phyloP scores from a whole-genome alignment of 108 stramenopile genomes.

The Conticribra guillardii region DNA sequence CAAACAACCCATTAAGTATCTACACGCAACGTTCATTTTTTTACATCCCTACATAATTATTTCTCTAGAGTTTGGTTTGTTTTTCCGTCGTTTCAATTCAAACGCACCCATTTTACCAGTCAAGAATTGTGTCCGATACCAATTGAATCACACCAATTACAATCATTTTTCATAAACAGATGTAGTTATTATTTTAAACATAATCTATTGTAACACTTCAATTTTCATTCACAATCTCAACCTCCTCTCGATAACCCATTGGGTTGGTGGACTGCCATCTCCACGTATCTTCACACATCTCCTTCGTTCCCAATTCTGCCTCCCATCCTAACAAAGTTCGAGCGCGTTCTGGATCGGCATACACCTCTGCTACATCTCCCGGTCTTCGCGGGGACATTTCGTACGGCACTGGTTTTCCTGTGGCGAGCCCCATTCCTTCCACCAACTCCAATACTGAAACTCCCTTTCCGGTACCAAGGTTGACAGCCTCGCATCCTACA shows the following conservation, averaged over 20 bases:
- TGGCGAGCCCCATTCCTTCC: slow-evolving; percentile 90
- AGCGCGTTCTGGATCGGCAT: slow-evolving; percentile 91
- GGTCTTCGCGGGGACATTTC: slow-evolving; percentile 86
- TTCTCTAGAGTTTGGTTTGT: no score
- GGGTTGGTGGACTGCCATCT: slow-evolving; percentile 98
- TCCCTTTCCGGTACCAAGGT: slow-evolving; percentile 96
- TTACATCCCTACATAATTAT: no score
- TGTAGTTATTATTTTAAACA: no score
- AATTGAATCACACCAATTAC: no score
- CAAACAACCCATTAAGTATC: no score
- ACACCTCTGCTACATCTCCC: slow-evolving; percentile 95
- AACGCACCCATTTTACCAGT: no score
- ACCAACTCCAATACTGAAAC: slow-evolving; percentile 96
- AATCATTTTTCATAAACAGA: no score
- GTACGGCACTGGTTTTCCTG: slow-evolving; percentile 89
- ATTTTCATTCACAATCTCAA: slow-evolving; percentile 48
- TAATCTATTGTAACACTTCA: neutral
- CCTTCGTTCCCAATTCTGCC: slow-evolving; percentile 84
- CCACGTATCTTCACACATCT: slow-evolving; percentile 98
- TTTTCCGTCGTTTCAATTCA: no score
- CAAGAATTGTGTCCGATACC: no score
- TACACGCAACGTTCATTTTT: no score
- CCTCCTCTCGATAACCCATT: slow-evolving; percentile 81
- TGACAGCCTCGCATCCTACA: slow-evolving; percentile 88
- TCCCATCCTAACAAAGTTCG: slow-evolving; percentile 88